These are phyloP conservation scores for Leccinellum luteum DNA, from an alignment of 768 basidiomycete species.

Conservation along the genomic window DNA sequence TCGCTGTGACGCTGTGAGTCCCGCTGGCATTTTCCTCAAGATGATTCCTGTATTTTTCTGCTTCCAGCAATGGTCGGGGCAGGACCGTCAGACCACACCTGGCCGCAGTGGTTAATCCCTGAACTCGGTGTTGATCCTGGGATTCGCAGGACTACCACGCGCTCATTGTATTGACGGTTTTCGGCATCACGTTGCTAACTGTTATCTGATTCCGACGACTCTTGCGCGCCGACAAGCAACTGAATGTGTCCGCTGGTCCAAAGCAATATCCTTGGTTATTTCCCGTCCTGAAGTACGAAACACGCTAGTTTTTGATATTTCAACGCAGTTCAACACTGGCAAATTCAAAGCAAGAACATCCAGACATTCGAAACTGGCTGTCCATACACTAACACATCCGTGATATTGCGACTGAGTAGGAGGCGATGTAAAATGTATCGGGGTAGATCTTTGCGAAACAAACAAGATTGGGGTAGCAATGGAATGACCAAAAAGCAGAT, in stretches of 20 bases:
- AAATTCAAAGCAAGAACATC: not conserved
- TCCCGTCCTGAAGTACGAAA: not conserved
- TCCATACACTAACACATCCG: conserved; percentile 20
- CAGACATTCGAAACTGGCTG: conserved; percentile 11
- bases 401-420: conserved; percentile 11
- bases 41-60: not conserved
- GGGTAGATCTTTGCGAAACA: conserved; percentile 19
- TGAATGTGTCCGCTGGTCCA: not conserved
- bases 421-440: conserved; percentile 15
- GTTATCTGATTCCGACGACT: not conserved
- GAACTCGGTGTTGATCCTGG: not conserved
- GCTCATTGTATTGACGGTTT: not conserved
- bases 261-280: not conserved
- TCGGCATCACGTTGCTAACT: not conserved
- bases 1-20: not conserved
- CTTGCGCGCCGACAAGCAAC: not conserved
- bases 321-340: not conserved
- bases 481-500: conserved; percentile 12
- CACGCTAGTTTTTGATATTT: not conserved
- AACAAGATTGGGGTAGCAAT: conserved; percentile 13
- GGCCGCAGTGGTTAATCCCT: not conserved
- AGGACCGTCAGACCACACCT: not conserved
- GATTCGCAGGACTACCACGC: not conserved
- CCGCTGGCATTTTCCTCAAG: not conserved
- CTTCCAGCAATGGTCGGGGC: not conserved